These are phyloP conservation scores for Komagataella populi DNA, from an alignment of 805 yeast species.

Conservation along the genomic window DNA sequence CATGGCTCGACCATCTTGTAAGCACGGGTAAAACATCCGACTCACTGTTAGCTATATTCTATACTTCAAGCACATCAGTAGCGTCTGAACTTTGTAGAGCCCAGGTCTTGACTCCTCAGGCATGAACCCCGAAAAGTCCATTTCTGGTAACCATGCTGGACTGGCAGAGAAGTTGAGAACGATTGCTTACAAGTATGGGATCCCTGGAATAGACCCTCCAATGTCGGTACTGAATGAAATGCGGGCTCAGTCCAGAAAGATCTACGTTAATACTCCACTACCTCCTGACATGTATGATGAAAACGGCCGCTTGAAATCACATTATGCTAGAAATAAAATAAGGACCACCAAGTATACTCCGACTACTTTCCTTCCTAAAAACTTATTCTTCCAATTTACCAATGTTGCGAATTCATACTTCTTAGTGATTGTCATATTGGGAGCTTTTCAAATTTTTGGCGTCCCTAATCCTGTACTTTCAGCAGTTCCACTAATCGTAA, in stretches of 20 bases:
- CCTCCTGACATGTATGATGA: conserved; percentile 35
- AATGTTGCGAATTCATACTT: conserved; percentile 52
- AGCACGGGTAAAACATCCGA: background rate
- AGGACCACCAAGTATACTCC: conserved; percentile 55
- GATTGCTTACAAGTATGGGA: background rate
- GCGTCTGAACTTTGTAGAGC: background rate
- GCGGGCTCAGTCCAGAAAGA: conserved; percentile 21
- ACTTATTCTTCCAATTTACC: conserved; percentile 36
- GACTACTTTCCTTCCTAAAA: conserved; percentile 41
- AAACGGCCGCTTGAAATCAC: conserved; percentile 19
- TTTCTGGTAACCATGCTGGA: background rate
- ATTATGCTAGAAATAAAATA: conserved; percentile 41
- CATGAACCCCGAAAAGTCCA: background rate
- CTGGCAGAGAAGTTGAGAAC: background rate
- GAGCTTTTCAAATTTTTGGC: conserved; percentile 59
- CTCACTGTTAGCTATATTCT: background rate
- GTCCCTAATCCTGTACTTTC: conserved; percentile 60
- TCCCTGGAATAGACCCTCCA: conserved; percentile 1
- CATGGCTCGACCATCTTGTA: background rate
- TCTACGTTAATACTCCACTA: conserved; percentile 45
- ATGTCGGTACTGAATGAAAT: background rate
- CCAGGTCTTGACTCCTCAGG: background rate
- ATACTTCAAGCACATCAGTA: background rate
- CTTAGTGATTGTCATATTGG: conserved; percentile 38
- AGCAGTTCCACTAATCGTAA: conserved; percentile 72